phyloP scores from a whole-genome alignment of 495 filamentous ascomycete genomes.

The Podospora australis region DNA sequence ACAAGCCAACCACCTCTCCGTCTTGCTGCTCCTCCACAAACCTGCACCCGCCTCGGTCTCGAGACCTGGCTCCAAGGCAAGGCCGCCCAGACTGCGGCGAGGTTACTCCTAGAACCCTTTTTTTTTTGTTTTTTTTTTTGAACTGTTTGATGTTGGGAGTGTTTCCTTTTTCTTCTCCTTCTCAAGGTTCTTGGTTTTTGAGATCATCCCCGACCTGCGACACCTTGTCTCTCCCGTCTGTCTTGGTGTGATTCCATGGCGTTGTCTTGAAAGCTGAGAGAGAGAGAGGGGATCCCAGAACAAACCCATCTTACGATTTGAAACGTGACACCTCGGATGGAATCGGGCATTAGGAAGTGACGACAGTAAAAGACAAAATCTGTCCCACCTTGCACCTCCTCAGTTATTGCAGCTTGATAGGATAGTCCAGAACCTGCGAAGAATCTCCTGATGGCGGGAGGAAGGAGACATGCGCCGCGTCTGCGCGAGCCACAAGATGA shows the following conservation, averaged over 20 bases:
- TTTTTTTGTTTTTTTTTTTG: not conserved
- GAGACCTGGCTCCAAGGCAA: not conserved
- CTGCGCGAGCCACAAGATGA: conserved; percentile 11
- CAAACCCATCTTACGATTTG: too few species aligned
- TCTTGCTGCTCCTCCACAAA: not conserved
- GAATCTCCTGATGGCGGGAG: conserved; percentile 11
- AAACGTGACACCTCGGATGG: too few species aligned
- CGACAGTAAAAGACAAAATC: too few species aligned
- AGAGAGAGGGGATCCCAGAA: too few species aligned
- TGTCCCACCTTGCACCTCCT: too few species aligned
- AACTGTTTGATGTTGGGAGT: not conserved
- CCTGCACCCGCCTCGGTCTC: too few species aligned
- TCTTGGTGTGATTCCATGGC: too few species aligned
- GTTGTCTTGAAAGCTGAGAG: too few species aligned
- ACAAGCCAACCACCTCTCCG: conserved; percentile 1
- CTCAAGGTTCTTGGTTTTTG: not conserved
- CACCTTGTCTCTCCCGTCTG: too few species aligned
- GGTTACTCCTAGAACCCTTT: not conserved
- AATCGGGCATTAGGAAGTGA: too few species aligned
- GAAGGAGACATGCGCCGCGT: conserved; percentile 19
- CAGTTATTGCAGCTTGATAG: not conserved
- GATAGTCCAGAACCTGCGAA: not conserved
- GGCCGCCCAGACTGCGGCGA: not conserved
- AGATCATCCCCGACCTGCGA: too few species aligned
- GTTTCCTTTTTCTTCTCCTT: not conserved